A percentile compares a stretch with the other conserved stretches of the same genome.
Evolutionary conservation across 768 basidiomycete genomes (phyloP).

Genomic region (Xanthoconium purpureum): DNA sequence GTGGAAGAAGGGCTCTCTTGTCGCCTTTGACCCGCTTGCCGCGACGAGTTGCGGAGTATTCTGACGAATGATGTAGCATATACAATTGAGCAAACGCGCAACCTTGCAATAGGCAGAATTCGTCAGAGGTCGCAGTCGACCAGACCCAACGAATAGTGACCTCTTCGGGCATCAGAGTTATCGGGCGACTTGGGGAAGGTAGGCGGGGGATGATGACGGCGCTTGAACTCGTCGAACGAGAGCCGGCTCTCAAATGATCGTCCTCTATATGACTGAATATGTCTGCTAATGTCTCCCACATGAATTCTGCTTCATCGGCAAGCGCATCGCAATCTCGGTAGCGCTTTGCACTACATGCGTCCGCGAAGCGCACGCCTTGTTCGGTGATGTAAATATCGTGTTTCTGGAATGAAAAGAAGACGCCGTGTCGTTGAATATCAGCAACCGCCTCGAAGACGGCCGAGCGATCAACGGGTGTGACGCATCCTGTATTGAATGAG

Average conservation of each 20-base stretch:
- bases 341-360: constrained; percentile 15
- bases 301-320: constrained; percentile 15
- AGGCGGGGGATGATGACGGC: constrained; percentile 27
- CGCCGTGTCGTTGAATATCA: constrained; percentile 31
- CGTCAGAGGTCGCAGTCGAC: constrained; percentile 17
- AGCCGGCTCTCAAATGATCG: background rate
- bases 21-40: constrained; percentile 9
- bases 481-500: constrained; percentile 18
- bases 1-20: constrained; percentile 8
- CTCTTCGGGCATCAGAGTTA: constrained; percentile 18
- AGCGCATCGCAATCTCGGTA: constrained; percentile 26
- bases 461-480: constrained; percentile 24
- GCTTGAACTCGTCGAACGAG: constrained; percentile 1
- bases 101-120: background rate
- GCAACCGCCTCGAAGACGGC: constrained; percentile 31
- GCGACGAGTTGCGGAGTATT: background rate
- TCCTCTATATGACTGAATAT: constrained; percentile 20
- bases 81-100: background rate
- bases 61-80: background rate
- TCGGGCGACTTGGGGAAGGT: constrained; percentile 20
- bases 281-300: constrained; percentile 17
- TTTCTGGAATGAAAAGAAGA: constrained; percentile 16
- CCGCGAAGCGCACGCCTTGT: constrained; percentile 28
- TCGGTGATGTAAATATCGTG: constrained; percentile 31
- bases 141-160: constrained; percentile 21